Evolutionary conservation across 371 early-diverging fungal species (phyloP).

Genomic region (Mortierella sp.): DNA sequence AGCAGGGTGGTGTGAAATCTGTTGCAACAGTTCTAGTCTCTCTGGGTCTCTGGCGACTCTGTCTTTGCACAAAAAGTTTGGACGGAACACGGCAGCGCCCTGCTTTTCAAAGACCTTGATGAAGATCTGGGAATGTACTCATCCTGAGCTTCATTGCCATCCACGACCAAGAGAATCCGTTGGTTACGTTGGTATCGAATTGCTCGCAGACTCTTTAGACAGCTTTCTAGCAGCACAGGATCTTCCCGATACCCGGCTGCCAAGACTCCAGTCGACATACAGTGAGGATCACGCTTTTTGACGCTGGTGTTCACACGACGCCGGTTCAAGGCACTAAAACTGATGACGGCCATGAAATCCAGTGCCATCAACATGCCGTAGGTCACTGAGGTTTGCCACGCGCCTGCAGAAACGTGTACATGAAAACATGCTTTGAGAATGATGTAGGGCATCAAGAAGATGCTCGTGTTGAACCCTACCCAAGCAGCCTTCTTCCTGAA

Average conservation of each 20-base stretch:
- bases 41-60: conserved; percentile 35
- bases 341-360: conserved; percentile 50
- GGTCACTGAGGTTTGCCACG: conserved; percentile 53
- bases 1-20: conserved; percentile 55
- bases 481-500: conserved; percentile 43
- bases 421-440: conserved; percentile 52
- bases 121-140: conserved; percentile 69
- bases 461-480: conserved; percentile 34
- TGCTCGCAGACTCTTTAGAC: conserved; percentile 63
- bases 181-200: conserved; percentile 65
- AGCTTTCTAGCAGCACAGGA: conserved; percentile 62
- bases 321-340: conserved; percentile 44
- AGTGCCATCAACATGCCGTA: conserved; percentile 53
- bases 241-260: conserved; percentile 76
- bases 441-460: conserved; percentile 41
- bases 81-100: conserved; percentile 56
- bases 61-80: conserved; percentile 59
- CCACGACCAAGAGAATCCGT: conserved; percentile 67
- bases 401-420: conserved; percentile 44
- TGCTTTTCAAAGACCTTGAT: conserved; percentile 63
- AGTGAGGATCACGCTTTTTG: conserved; percentile 29
- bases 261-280: conserved; percentile 57
- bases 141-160: conserved; percentile 68
- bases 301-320: conserved; percentile 34
- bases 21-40: conserved; percentile 32